phyloP scores from a whole-genome alignment of 1,139 yeast species.

The Nakaseomyces delphensis region DNA sequence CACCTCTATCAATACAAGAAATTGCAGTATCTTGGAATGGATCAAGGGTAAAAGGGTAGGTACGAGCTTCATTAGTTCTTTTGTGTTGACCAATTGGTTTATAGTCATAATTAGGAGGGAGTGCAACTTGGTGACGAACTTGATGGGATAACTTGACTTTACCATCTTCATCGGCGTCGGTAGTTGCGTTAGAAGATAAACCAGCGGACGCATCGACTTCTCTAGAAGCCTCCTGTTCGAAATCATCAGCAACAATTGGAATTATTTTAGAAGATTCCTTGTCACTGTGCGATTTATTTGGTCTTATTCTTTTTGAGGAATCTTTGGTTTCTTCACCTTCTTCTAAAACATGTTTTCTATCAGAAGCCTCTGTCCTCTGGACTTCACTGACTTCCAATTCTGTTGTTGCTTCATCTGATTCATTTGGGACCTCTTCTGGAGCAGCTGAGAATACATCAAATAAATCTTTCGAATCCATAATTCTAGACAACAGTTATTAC shows the following conservation, averaged over 20 bases:
- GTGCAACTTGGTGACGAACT: conserved; percentile 94
- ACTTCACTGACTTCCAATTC: conserved; percentile 11
- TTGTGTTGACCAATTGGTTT: conserved; percentile 82
- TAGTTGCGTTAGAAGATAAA: conserved; percentile 35
- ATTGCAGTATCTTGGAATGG: conserved; percentile 95
- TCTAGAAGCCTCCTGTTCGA: conserved; percentile 85
- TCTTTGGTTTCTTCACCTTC: conserved; percentile 13
- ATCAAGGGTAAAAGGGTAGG: conserved; percentile 86
- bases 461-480: conserved; percentile 36
- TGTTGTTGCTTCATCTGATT: conserved; percentile 13
- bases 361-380: conserved; percentile 8
- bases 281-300: conserved; percentile 28
- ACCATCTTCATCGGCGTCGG: conserved; percentile 35
- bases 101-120: conserved; percentile 86
- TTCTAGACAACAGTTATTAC: background rate
- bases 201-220: conserved; percentile 79
- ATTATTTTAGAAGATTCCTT: conserved; percentile 31
- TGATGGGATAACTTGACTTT: conserved; percentile 78
- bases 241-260: conserved; percentile 80
- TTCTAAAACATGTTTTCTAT: conserved; percentile 12
- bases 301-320: conserved; percentile 19
- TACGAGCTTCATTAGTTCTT: conserved; percentile 64
- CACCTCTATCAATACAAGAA: conserved; percentile 87
- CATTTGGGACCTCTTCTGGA: conserved; percentile 36
- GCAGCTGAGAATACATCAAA: conserved; percentile 61